phyloP scores from a whole-genome alignment of 768 basidiomycete species.

The Suillus bovinus region DNA sequence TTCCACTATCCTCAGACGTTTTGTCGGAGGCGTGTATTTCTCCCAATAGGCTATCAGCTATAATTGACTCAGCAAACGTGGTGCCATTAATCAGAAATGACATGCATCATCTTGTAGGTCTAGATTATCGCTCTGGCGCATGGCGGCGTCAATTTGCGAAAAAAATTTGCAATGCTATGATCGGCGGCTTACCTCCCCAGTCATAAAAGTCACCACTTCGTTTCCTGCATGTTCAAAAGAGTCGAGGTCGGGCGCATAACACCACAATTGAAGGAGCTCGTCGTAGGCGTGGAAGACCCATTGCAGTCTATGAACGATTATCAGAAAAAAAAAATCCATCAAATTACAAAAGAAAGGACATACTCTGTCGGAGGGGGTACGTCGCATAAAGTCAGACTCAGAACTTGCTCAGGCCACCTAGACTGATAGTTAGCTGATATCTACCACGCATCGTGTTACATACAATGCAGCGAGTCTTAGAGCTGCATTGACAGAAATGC shows the following conservation, averaged over 20 bases:
- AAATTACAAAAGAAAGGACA: constrained; percentile 24
- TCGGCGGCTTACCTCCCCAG: constrained; percentile 50
- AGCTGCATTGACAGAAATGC: constrained; percentile 54
- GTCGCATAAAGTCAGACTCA: constrained; percentile 69
- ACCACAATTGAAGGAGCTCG: constrained; percentile 63
- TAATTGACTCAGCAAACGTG: constrained; percentile 14
- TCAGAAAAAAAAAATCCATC: background rate
- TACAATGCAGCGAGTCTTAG: constrained; percentile 67
- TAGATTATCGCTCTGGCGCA: constrained; percentile 31
- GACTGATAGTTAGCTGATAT: background rate
- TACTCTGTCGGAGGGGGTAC: constrained; percentile 69
- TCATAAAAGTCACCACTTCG: constrained; percentile 56
- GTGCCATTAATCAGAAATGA: constrained; percentile 8
- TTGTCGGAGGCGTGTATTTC: constrained; percentile 51
- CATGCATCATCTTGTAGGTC: constrained; percentile 69
- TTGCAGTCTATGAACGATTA: constrained; percentile 44
- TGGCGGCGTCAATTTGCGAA: constrained; percentile 5
- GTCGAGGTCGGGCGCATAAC: constrained; percentile 65
- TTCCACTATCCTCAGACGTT: constrained; percentile 52
- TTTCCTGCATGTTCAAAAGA: constrained; percentile 64
- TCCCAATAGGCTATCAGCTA: constrained; percentile 73
- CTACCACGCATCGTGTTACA: constrained; percentile 29
- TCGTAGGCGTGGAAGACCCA: constrained; percentile 62
- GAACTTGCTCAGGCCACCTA: constrained; percentile 72
- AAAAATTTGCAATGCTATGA: background rate